Evolutionary conservation across 2,329 filamentous ascomycete genomes (phyloP).

Genomic region (Diaporthe sp.): DNA sequence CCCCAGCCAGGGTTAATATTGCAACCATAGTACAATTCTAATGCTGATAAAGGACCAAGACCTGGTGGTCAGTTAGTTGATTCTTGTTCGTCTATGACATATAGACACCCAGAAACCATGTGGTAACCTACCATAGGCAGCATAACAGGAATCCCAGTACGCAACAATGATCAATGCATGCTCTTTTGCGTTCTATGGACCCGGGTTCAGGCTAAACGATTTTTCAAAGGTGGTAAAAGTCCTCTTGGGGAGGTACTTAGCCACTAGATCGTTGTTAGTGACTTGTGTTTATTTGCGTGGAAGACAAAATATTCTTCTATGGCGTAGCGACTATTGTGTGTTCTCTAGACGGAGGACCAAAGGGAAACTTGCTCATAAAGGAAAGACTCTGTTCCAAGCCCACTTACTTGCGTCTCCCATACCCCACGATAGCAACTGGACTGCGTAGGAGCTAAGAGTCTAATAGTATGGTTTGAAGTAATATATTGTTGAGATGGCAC

Average conservation of each 20-base stretch:
- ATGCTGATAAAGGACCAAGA: constrained; percentile 43
- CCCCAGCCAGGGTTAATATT: constrained; percentile 42
- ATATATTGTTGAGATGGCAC: constrained; percentile 45
- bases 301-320: not conserved
- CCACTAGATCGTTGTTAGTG: constrained; percentile 35
- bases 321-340: not conserved
- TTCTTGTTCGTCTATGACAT: no score
- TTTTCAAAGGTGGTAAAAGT: constrained; percentile 41
- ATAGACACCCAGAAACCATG: no score
- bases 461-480: constrained; percentile 46
- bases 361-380: not conserved
- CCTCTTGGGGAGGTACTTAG: constrained; percentile 41
- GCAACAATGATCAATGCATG: constrained; percentile 46
- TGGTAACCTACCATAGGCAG: constrained; percentile 17
- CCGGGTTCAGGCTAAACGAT: constrained; percentile 46
- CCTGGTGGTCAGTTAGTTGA: constrained; percentile 43
- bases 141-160: constrained; percentile 41
- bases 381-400: not conserved
- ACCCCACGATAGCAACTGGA: constrained; percentile 46
- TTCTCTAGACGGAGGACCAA: not conserved
- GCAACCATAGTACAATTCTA: constrained; percentile 43
- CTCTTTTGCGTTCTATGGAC: constrained; percentile 47
- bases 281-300: not conserved
- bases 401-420: constrained; percentile 40
- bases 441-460: constrained; percentile 43